These are phyloP conservation scores for Lasiodiplodia citricola DNA, from an alignment of 2,329 filamentous ascomycete genomes.

Conservation along the genomic window DNA sequence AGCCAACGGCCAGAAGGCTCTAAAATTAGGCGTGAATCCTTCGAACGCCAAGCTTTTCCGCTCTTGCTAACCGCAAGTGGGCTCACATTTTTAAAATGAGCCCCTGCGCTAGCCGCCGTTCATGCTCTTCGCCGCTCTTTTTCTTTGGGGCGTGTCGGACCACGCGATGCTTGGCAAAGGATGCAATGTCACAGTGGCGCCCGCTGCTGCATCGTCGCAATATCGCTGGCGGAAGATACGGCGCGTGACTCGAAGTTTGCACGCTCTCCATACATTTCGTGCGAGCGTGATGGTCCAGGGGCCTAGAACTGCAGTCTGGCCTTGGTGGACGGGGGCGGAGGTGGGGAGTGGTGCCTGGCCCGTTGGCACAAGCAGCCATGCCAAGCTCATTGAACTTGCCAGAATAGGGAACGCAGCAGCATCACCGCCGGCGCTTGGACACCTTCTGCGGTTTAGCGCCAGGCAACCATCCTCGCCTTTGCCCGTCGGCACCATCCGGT, in stretches of 20 bases:
- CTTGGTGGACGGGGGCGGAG: too few relatives aligned
- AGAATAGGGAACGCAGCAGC: background rate
- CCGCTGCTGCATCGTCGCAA: background rate
- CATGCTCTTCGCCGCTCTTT: background rate
- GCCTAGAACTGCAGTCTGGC: background rate
- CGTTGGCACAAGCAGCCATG: background rate
- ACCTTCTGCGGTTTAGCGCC: background rate
- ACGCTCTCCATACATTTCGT: background rate
- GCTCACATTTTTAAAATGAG: conserved; percentile 13
- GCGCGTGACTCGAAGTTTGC: background rate
- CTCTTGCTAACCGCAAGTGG: background rate
- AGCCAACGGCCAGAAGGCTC: conserved; percentile 4
- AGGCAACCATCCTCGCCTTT: background rate
- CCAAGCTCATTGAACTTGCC: conserved; percentile 7
- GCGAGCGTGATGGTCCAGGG: background rate
- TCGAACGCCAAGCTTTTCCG: conserved; percentile 8
- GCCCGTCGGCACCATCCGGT: background rate
- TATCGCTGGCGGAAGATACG: background rate
- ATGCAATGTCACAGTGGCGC: background rate
- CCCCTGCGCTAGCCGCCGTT: conserved; percentile 21
- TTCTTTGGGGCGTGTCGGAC: background rate
- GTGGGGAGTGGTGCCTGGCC: background rate
- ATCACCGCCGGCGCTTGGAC: conserved; percentile 1
- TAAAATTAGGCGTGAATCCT: conserved; percentile 21
- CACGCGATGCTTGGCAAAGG: background rate